Base-by-base conservation (phyloP, 768 basidiomycete genomes). In the Leccinum disarticulatum region DNA sequence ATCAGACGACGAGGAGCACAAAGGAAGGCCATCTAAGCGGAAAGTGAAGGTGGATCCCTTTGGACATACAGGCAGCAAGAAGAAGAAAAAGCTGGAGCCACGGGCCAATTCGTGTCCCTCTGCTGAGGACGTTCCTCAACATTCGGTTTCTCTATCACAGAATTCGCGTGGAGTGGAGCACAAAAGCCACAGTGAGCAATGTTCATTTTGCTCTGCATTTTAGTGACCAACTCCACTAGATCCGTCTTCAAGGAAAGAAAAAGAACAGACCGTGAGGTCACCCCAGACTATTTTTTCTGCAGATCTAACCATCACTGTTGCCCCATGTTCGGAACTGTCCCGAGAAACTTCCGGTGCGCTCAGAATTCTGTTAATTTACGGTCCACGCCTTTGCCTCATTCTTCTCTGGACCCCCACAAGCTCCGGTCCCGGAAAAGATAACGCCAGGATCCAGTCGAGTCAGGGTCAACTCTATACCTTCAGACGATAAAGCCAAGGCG, bases 1-100 rank as follows among this genome's bases (percentile, higher is more conserved):
- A 36, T 66, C 72, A 43, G 79, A 81, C 43, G 79, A 81, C 48
- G 87, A 87, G 31, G 82, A 81, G 64, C 85, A 82, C 64, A 79
- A 83, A 69, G 81, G 82, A 0, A 74, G 79, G 25, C 78, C 82
- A 4, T 80, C 83, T 61, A 83, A 80, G 70, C 89, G 87, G 71
- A 88, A 84, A 67, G 73, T 74, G 10, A 80, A 80, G 59, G 63
- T 76, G 17, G 88, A 90, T 64, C 86, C 86, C 0, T 90, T 90
- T 62, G 70, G 68, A 14, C 53, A 55, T 3, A 76, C 72, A 54
- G 68, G 69, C 50, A 70, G 71, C 48, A 74, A 78, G 61, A 79
- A 77, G 64, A 83, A 79, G 71, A 83, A 80, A 64, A 81, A 77
- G 51, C 76, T 72, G 56, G 62, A 57, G n/a, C 19, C 7, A 22